These are phyloP conservation scores for Esteya vermicola DNA, from an alignment of 2,329 filamentous ascomycete genomes.

Conservation along the genomic window DNA sequence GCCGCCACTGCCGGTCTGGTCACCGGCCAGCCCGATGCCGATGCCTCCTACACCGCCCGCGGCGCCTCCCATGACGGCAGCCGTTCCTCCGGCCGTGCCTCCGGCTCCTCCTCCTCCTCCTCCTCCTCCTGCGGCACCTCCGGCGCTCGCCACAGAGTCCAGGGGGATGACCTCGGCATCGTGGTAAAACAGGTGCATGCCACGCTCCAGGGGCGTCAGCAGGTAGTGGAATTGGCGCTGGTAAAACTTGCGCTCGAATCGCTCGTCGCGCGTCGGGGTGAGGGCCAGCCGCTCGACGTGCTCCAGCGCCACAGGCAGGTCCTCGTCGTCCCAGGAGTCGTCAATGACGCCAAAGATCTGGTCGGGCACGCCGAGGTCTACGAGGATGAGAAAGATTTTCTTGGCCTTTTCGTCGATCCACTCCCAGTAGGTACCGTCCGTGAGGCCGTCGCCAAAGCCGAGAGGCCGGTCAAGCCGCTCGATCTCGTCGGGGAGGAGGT, in stretches of 20 bases:
- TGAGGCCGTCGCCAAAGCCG: slow-evolving; percentile 53
- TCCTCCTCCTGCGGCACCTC: not conserved
- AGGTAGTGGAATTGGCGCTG: slow-evolving; percentile 57
- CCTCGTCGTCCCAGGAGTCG: slow-evolving; percentile 63
- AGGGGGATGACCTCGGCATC: slow-evolving; percentile 57
- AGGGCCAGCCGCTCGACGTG: slow-evolving; percentile 50
- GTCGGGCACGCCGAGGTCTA: slow-evolving; percentile 54
- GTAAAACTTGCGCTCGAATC: slow-evolving; percentile 55
- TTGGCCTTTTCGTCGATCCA: slow-evolving; percentile 60
- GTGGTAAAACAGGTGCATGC: slow-evolving; percentile 45
- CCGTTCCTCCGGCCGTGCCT: too few relatives aligned
- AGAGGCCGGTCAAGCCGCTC: slow-evolving; percentile 47
- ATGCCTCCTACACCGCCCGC: too few relatives aligned
- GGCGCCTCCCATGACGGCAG: too few relatives aligned
- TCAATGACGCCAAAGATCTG: slow-evolving; percentile 65
- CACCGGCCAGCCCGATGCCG: too few relatives aligned
- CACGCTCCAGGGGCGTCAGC: slow-evolving; percentile 46
- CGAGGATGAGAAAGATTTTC: slow-evolving; percentile 55
- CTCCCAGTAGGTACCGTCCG: slow-evolving; percentile 63
- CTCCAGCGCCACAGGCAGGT: slow-evolving; percentile 54
- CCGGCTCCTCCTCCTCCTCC: slow-evolving; percentile 9
- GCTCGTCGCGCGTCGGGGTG: slow-evolving; percentile 43
- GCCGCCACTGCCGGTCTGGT: too few relatives aligned
- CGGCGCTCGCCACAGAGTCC: slow-evolving; percentile 51
- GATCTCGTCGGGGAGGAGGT: slow-evolving; percentile 49